These are phyloP conservation scores for Candida saitoana DNA, from an alignment of 805 yeast species.

Conservation along the genomic window DNA sequence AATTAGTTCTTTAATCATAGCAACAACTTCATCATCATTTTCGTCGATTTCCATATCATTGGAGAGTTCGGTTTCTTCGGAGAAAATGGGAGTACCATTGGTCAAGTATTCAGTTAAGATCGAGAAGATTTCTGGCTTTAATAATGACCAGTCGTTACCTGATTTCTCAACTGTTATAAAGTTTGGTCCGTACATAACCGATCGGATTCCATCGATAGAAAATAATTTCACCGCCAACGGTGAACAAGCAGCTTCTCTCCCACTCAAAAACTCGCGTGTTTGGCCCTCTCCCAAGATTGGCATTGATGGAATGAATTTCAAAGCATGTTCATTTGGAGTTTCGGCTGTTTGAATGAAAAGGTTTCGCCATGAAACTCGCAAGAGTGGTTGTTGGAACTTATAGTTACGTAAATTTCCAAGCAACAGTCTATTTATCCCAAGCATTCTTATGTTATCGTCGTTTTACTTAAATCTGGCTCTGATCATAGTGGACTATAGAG, in stretches of 20 bases:
- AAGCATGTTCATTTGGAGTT: slow-evolving; percentile 83
- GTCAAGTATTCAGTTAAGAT: slow-evolving; percentile 52
- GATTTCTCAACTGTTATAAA: slow-evolving; percentile 78
- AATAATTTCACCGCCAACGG: slow-evolving; percentile 76
- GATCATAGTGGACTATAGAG: no score
- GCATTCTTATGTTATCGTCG: slow-evolving; percentile 1
- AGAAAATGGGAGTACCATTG: slow-evolving; percentile 54
- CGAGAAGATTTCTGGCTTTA: slow-evolving; percentile 65
- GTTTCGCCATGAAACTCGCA: slow-evolving; percentile 10
- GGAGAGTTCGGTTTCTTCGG: slow-evolving; percentile 21
- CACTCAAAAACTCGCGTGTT: slow-evolving; percentile 69
- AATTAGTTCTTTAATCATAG: slow-evolving; percentile 86
- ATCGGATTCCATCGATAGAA: slow-evolving; percentile 68
- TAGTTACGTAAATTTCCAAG: not conserved
- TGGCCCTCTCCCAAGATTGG: slow-evolving; percentile 57
- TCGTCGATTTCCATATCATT: slow-evolving; percentile 45
- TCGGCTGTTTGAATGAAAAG: slow-evolving; percentile 76
- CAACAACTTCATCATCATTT: slow-evolving; percentile 61
- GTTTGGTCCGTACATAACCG: slow-evolving; percentile 77
- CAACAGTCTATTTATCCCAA: not conserved
- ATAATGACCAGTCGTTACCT: slow-evolving; percentile 48
- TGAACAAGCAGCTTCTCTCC: slow-evolving; percentile 70
- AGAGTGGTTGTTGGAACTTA: not conserved
- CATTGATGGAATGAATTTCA: slow-evolving; percentile 77
- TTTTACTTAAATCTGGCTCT: no score